Percentiles rank a stretch among this genome's conserved stretches.
Conservation (phyloP, 2,329 filamentous ascomycete species). For the Fusarium bulbicola region DNA sequence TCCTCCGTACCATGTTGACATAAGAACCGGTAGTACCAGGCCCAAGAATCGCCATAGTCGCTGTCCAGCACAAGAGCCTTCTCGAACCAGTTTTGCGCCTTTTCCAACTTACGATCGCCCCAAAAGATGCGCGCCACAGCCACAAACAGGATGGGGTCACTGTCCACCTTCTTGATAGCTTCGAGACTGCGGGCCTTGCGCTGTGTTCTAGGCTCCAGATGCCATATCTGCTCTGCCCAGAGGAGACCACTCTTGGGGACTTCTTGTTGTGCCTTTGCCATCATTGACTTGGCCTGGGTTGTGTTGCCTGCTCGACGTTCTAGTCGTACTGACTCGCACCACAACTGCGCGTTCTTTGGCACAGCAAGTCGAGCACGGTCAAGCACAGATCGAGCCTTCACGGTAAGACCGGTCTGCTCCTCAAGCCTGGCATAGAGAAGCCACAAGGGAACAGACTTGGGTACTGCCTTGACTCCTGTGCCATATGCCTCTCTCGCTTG, state of each 20-base stretch:
- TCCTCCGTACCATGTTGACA: constrained; percentile 92
- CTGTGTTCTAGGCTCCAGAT: constrained; percentile 90
- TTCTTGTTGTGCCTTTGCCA: constrained; percentile 93
- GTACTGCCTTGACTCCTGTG: constrained; percentile 86
- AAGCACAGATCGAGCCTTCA: constrained; percentile 93
- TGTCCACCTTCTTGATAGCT: constrained; percentile 96
- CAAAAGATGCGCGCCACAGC: constrained; percentile 96
- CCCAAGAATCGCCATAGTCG: constrained; percentile 93
- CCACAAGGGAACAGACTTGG: constrained; percentile 87
- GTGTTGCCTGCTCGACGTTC: constrained; percentile 88
- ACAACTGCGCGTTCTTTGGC: constrained; percentile 84
- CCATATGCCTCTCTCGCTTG: constrained; percentile 91
- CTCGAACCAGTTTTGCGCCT: constrained; percentile 97
- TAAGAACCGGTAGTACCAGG: constrained; percentile 97
- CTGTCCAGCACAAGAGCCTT: constrained; percentile 90
- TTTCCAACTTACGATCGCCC: constrained; percentile 90
- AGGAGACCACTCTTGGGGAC: constrained; percentile 87
- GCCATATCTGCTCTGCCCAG: constrained; percentile 95
- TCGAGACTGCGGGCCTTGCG: constrained; percentile 91
- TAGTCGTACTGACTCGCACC: constrained; percentile 93
- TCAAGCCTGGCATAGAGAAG: constrained; percentile 88
- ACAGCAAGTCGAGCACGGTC: constrained; percentile 90
- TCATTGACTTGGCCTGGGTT: constrained; percentile 85
- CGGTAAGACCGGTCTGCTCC: constrained; percentile 81
- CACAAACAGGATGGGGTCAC: constrained; percentile 87